Evolutionary conservation across 2,329 filamentous ascomycete genomes (phyloP), one percentile per base, ranked within the genome.

Genomic region (Aureobasidium subglaciale): DNA sequence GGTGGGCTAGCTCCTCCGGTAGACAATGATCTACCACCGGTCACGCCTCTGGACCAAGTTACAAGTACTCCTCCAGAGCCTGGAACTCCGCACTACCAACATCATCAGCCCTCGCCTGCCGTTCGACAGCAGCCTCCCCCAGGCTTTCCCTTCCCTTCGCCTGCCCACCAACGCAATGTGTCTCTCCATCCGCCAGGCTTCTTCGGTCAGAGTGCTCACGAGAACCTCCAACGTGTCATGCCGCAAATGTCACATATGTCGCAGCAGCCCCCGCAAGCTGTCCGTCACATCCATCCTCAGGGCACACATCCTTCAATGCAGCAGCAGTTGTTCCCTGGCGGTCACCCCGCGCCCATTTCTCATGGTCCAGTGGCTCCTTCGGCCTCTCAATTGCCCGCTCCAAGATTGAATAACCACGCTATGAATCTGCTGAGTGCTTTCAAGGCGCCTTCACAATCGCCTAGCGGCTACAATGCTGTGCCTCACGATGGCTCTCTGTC

Each of bases 381-480:
- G 30, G 79, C 82, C 5, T 67, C 81, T 61, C 79, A 79, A 50
- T 64, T 85, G 22, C 82, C 82, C 15, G 73, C 77, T 35, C 80
- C 81, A 6, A 80, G 77, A 59, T 73, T 85, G 29, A 83, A 73
- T 32, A 75, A 75, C 11, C 81, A 85, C 64, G 75, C 80, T 1
- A 71, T 80, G 57, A 74, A 75, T n/a, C 66, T 85, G 30, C 68
- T 86, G 46, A 80, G 78, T 61, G 74, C 78, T 1, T 84, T 86
- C 70, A 84, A 78, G 58, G 64, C 64, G 27, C 41, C 41, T 34
- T 38, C 46, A 41, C 22, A 48, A 49, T 41, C 25, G 18, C 48
- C 35, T 29, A 46, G 27, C 37, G 38, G 29, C 13, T 24, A 55
- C 18, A 37, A 49, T 30, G 27, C 37, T n/a, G n/a, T 20, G 22